Percentiles rank a stretch among this genome's conserved stretches.
Evolutionary conservation across 202 grass and related monocot genomes (phyloP).

Genomic region (Panicum hallii): DNA sequence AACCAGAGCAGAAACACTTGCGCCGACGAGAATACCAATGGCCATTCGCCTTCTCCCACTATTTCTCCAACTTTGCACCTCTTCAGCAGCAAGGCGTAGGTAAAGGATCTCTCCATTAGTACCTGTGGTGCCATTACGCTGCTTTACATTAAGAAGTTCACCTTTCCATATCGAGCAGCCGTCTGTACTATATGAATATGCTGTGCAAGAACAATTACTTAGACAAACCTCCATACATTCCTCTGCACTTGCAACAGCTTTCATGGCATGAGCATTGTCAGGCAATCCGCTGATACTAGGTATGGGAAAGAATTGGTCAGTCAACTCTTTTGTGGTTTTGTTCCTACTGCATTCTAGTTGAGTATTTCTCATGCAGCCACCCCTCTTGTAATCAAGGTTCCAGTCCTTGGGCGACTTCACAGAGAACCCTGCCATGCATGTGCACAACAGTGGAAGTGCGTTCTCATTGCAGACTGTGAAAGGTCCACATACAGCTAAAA

Average conservation of each 20-base stretch:
- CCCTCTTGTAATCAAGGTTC: neutral
- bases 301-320: constrained; percentile 23
- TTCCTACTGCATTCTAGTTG: constrained; percentile 11
- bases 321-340: neutral
- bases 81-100: constrained; percentile 17
- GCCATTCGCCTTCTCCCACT: neutral
- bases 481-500: constrained; percentile 30
- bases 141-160: constrained; percentile 13
- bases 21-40: neutral
- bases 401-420: constrained; percentile 21
- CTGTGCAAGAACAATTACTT: constrained; percentile 19
- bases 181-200: constrained; percentile 3
- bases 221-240: constrained; percentile 18
- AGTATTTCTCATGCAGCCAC: constrained; percentile 30
- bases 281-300: constrained; percentile 16
- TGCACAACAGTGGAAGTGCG: neutral
- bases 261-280: neutral
- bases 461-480: constrained; percentile 1
- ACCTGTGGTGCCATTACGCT: neutral
- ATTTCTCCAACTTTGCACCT: constrained; percentile 4
- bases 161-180: constrained; percentile 17
- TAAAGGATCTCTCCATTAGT: constrained; percentile 11
- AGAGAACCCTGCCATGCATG: constrained; percentile 26
- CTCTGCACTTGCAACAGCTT: neutral
- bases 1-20: neutral